Evolutionary conservation across 495 filamentous ascomycete species (phyloP), one percentile per base, ranked within the genome.

Genomic region (Daldinia decipiens): DNA sequence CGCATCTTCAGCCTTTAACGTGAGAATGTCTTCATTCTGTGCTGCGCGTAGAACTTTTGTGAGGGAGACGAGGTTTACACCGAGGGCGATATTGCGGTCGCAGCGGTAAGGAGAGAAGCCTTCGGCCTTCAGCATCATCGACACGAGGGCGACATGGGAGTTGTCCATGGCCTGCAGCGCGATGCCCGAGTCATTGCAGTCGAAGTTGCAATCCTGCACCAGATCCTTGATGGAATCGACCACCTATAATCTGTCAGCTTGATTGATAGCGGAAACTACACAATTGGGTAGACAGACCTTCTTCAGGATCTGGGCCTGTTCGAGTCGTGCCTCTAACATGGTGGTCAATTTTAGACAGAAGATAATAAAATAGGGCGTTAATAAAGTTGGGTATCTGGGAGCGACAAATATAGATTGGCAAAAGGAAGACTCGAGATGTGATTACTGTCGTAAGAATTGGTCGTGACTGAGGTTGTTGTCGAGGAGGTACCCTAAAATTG

Each of bases 111-210:
- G 95, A 4, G 92, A 93, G 87, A 99, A 99, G 67, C 89, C 89
- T 76, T 98, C 95, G 36, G 94, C 90, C 83, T 94, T 95, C 78
- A 99, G 91, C 85, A 97, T 88, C 96, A 99, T 98, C 64, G 95
- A 97, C 39, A 99, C 95, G 52, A 99, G 92, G 57, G 95, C 95
- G 78, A 99, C 95, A 84, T 99, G 95, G 64, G 94, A 97, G 87
- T 97, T 99, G 85, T 99, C 95, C 96, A 99, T 99, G 74, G 95
- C 95, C 83, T 99, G 95, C 31, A 99, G 91, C 58, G 94, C 94
- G 80, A 99, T 95, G 57, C 95, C 95, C 69, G 92, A 93, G 87
- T 99, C 95, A 91, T 98, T 99, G 91, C 96, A 99, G 85, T 99
- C 95, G 83, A 99, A 99, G 84, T 99, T 99, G 88, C 96, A 98